These are phyloP conservation scores for Dioscorea alata DNA, from an alignment of 106 monocot species.

Conservation along the genomic window DNA sequence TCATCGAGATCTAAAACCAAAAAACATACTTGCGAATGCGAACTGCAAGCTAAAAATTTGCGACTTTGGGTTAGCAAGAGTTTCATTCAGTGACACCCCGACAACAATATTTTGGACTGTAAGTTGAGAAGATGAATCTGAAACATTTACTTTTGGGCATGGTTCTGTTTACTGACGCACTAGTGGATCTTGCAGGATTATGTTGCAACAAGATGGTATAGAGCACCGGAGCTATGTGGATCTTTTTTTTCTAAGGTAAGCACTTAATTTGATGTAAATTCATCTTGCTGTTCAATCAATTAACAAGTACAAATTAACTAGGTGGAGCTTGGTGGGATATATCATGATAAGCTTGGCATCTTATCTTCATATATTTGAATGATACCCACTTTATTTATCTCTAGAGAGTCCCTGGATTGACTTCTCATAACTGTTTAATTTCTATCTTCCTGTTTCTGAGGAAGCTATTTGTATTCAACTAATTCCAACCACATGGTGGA, in stretches of 20 bases:
- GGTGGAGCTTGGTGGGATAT: too few relatives aligned
- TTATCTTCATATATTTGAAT: too few relatives aligned
- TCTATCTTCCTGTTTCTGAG: too few relatives aligned
- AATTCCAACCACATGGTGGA: too few relatives aligned
- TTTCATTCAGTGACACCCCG: conserved; percentile 82
- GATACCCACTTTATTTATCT: too few relatives aligned
- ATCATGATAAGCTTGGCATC: too few relatives aligned
- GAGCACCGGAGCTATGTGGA: conserved; percentile 91
- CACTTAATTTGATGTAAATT: too few relatives aligned
- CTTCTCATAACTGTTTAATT: too few relatives aligned
- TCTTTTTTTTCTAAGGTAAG: conserved; percentile 93
- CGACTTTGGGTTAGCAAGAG: conserved; percentile 91
- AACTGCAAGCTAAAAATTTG: conserved; percentile 95
- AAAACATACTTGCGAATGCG: conserved; percentile 88
- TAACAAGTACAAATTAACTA: too few relatives aligned
- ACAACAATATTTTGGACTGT: conserved; percentile 69
- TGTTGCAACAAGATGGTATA: conserved; percentile 98
- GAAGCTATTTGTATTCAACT: too few relatives aligned
- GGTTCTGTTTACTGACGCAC: background rate
- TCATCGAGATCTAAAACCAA: conserved; percentile 87
- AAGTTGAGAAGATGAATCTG: background rate
- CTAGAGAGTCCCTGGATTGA: too few relatives aligned
- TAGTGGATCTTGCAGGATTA: conserved; percentile 53
- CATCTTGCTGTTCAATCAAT: too few relatives aligned
- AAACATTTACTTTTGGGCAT: background rate